Percentiles rank a stretch among this genome's conserved stretches.
Conservation (phyloP, 192 early-diverging fungal species). For the Coemansia sp. region DNA sequence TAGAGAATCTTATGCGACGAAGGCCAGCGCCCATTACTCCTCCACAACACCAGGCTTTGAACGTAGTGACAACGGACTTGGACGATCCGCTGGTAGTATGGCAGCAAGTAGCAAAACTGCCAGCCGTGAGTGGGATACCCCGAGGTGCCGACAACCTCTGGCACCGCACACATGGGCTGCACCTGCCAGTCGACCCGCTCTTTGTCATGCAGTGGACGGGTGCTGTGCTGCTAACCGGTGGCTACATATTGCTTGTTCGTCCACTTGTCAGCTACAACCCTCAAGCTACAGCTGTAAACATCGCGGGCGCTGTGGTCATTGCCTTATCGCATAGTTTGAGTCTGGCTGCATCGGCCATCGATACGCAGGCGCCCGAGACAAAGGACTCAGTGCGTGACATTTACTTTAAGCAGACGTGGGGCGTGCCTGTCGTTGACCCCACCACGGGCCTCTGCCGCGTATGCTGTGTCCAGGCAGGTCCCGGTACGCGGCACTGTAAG, state of each 20-base stretch:
- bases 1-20: constrained; percentile 24
- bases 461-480: constrained; percentile 21
- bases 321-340: constrained; percentile 13
- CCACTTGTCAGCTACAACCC: constrained; percentile 12
- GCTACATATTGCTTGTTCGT: constrained; percentile 25
- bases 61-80: not conserved
- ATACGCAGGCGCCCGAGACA: constrained; percentile 26
- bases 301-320: not conserved
- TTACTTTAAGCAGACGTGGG: constrained; percentile 37
- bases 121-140: constrained; percentile 21
- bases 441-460: constrained; percentile 38
- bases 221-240: constrained; percentile 17
- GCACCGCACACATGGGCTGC: constrained; percentile 37
- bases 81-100: constrained; percentile 37
- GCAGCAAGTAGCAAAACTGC: constrained; percentile 21
- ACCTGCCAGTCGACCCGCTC: constrained; percentile 31
- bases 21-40: constrained; percentile 15
- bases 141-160: constrained; percentile 31
- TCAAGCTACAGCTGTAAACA: not conserved
- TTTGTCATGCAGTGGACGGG: constrained; percentile 42
- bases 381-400: constrained; percentile 13
- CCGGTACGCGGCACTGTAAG: constrained; percentile 53
- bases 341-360: constrained; percentile 24
- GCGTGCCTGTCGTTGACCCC: constrained; percentile 35
- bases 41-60: not conserved